Percentiles rank a stretch among this genome's conserved stretches.
phyloP scores from a whole-genome alignment of 208 protist species.

The Polymyxa betae region DNA sequence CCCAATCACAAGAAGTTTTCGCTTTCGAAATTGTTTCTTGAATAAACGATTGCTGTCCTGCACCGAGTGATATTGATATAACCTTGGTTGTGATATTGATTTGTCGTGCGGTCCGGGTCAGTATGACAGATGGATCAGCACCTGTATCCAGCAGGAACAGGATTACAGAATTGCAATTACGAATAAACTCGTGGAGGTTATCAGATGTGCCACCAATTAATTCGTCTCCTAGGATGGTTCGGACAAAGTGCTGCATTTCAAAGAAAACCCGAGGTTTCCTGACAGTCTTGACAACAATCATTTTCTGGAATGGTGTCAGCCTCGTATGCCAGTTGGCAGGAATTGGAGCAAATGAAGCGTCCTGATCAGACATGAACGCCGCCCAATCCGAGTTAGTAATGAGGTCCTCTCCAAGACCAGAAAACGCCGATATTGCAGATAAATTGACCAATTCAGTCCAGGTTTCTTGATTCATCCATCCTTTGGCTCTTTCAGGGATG shows the following conservation, averaged over 20 bases:
- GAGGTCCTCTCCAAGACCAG: not conserved
- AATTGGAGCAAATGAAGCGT: not conserved
- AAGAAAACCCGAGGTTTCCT: not conserved
- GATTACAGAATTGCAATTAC: no score
- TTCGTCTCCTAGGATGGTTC: not conserved
- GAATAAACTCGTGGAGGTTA: not conserved
- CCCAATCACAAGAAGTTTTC: not conserved
- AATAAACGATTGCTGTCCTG: not conserved
- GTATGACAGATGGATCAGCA: no score
- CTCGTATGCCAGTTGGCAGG: not conserved
- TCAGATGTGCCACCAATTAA: not conserved
- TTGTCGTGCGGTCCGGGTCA: no score
- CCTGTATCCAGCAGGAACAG: no score
- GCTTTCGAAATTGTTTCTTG: not conserved
- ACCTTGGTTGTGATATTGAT: no score
- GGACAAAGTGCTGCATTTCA: not conserved
- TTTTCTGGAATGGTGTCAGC: conserved; percentile 30
- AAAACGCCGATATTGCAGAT: not conserved
- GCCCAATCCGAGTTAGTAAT: not conserved
- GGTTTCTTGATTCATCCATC: not conserved
- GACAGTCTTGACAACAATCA: conserved; percentile 34
- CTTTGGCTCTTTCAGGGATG: not conserved
- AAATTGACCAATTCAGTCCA: conserved; percentile 16
- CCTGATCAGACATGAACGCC: not conserved
- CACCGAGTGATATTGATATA: not conserved